Evolutionary conservation across 2,329 filamentous ascomycete species (phyloP).

Genomic region (Phialophora expanda): DNA sequence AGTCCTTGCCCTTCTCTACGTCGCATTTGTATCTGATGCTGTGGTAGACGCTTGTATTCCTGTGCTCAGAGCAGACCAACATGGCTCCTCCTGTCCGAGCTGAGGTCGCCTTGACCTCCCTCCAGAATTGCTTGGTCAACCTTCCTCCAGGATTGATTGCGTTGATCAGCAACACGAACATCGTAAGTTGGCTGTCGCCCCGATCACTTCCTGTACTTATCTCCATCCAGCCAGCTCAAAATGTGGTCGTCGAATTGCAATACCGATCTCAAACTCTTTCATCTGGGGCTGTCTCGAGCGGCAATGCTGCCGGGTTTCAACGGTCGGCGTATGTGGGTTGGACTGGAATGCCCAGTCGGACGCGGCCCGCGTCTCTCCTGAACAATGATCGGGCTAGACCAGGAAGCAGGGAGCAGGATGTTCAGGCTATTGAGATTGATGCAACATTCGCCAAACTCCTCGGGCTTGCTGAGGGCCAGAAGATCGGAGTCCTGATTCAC

Average conservation of each 20-base stretch:
- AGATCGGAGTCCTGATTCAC: conserved; percentile 73
- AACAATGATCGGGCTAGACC: conserved; percentile 61
- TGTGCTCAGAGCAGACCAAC: background rate
- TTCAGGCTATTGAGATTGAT: conserved; percentile 82
- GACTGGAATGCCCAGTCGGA: conserved; percentile 97
- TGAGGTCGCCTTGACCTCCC: conserved; percentile 81
- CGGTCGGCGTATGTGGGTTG: conserved; percentile 87
- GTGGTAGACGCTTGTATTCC: background rate
- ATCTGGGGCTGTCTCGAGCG: conserved; percentile 51
- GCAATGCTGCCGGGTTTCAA: conserved; percentile 57
- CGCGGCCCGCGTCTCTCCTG: conserved; percentile 74
- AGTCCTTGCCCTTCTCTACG: background rate
- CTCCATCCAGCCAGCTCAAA: conserved; percentile 69
- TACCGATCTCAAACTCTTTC: conserved; percentile 67
- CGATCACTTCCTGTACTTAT: conserved; percentile 24
- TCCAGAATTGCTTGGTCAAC: conserved; percentile 95
- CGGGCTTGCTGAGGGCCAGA: conserved; percentile 80
- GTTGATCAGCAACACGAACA: conserved; percentile 85
- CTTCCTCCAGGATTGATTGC: conserved; percentile 83
- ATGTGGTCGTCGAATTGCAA: conserved; percentile 91
- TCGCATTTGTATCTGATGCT: background rate
- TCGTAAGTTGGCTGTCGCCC: conserved; percentile 61
- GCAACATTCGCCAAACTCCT: conserved; percentile 78
- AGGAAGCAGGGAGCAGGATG: conserved; percentile 78
- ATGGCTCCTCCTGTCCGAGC: conserved; percentile 65